Base-by-base conservation (phyloP, 768 basidiomycete species). In the Holtermannia corniformis region DNA sequence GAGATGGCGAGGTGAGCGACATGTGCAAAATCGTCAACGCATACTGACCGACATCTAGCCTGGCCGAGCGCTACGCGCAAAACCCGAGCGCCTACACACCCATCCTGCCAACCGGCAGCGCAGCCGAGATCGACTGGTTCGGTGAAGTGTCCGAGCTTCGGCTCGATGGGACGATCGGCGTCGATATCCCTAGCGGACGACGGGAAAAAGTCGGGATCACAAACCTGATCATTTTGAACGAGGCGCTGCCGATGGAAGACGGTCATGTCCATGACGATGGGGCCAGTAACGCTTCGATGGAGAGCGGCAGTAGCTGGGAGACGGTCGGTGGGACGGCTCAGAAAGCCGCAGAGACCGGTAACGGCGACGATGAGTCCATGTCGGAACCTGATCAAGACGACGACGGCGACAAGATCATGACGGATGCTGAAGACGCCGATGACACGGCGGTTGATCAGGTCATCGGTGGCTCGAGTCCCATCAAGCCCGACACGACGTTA, bases 161-260 rank as follows among this genome's bases (percentile, higher is more conserved):
- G 5, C 50, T 66, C 79, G 25, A 80, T 78, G 68, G 89, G 81
- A 57, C 22, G 10, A 28, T 63, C 40, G 48, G 41, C 11, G 59
- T 93, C 37, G 80, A 79, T 25, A 79, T 89, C 54, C 82, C 87
- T 13, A 80, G 82, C 60, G 76, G 75, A 45, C 67, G 73, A 12
- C 69, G 73, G 1, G 71, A 71, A 19, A 67, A 75, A 11, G 81
- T 86, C 51, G 80, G 83, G 2, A 65, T 91, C 48, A 77, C 82
- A 50, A 79, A 83, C 21, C 69, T 92, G 45, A 87, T 84, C 10
- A 79, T 82, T 57, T 72, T 95, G 37, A 83, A 86, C 56, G 89
- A 90, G 71, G 85, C 83, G 10, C 32, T 7, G 32, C 32, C 32
- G 7, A 37, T 57, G 19, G 72, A 75, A 25, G 72, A 73, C 7